These are phyloP conservation scores for Mortierella hygrophila DNA, from an alignment of 192 early-diverging fungal genomes.

Conservation along the genomic window DNA sequence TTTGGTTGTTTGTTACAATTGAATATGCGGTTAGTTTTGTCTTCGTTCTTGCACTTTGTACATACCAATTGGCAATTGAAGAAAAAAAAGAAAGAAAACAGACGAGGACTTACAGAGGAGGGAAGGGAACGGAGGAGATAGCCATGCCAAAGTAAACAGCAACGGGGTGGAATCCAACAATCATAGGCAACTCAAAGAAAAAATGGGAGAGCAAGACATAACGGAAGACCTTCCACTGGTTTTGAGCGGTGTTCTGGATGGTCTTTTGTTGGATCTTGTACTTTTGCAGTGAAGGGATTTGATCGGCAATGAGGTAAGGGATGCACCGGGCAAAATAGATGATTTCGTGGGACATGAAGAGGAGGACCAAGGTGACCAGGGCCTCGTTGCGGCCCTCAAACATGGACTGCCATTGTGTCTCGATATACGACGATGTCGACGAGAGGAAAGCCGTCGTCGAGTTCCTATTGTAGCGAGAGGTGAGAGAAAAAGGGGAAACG, in stretches of 20 bases:
- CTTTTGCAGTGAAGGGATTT: conserved; percentile 86
- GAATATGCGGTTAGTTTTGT: too few species aligned
- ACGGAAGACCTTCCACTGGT: conserved; percentile 81
- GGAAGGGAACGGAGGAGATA: conserved; percentile 86
- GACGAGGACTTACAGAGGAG: conserved; percentile 68
- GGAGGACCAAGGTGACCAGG: conserved; percentile 76
- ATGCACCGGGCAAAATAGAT: conserved; percentile 94
- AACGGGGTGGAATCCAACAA: conserved; percentile 88
- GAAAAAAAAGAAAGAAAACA: background rate
- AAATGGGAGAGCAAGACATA: conserved; percentile 85
- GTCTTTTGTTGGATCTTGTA: conserved; percentile 92
- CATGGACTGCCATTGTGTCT: conserved; percentile 72
- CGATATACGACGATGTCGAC: conserved; percentile 43
- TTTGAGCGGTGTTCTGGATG: conserved; percentile 71
- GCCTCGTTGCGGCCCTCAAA: conserved; percentile 80
- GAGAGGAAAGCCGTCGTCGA: conserved; percentile 3
- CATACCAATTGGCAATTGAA: background rate
- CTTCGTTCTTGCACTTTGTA: too few species aligned
- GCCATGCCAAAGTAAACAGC: conserved; percentile 88
- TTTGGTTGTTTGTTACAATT: background rate
- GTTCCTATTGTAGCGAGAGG: background rate
- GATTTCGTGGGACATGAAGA: conserved; percentile 90
- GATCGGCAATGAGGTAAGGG: conserved; percentile 89
- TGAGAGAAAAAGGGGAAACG: background rate
- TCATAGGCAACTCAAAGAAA: conserved; percentile 87